Percentiles rank a stretch among this genome's conserved stretches.
phyloP scores from a whole-genome alignment of 2,329 filamentous ascomycete genomes.

The Beauveria bassiana region DNA sequence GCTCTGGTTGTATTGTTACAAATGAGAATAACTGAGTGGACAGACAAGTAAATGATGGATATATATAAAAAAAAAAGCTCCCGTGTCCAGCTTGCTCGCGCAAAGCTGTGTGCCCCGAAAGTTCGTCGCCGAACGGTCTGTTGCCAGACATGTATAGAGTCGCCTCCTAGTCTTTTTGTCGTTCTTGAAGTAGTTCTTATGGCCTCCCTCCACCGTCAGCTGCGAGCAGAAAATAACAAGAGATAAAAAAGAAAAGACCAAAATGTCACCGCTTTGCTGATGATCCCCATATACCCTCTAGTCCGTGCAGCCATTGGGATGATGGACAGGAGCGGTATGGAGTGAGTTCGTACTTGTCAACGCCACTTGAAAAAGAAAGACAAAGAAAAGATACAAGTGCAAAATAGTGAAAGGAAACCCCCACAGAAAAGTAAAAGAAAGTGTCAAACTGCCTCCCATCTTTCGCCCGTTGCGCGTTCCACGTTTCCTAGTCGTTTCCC shows the following conservation, averaged over 20 bases:
- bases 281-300: background rate
- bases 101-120: background rate
- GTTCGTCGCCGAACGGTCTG: constrained; percentile 23
- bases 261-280: background rate
- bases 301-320: background rate
- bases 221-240: background rate
- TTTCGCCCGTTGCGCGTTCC: background rate
- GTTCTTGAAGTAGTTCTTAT: background rate
- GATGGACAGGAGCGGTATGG: background rate
- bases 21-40: constrained; percentile 5
- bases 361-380: constrained; percentile 10
- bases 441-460: background rate
- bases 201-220: background rate
- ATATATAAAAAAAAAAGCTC: constrained; percentile 10
- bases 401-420: background rate
- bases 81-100: background rate
- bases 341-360: background rate
- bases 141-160: constrained; percentile 25
- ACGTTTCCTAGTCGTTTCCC: background rate
- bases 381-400: background rate
- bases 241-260: background rate
- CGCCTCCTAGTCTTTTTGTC: constrained; percentile 16
- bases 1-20: constrained; percentile 3
- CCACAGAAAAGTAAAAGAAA: background rate
- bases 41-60: constrained; percentile 6